phyloP scores from a whole-genome alignment of 805 yeast genomes.

The Schizosaccharomyces octosporus region DNA sequence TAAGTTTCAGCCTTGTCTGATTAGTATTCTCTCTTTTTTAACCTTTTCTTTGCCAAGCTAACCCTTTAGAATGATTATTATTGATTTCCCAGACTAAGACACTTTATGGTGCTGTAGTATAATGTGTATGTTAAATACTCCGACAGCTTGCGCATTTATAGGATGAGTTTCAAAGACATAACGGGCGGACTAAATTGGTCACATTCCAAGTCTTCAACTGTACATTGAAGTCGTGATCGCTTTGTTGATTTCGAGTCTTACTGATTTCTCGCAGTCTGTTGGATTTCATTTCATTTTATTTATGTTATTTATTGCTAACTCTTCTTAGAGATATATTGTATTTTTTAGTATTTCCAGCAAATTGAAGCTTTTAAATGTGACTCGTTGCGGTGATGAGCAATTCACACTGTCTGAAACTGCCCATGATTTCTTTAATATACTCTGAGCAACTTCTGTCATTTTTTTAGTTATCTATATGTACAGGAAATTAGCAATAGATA shows the following conservation, averaged over 20 bases:
- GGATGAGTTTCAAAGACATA: not conserved
- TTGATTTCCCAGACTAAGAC: too few species aligned
- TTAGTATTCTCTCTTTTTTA: not conserved
- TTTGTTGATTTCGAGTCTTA: not conserved
- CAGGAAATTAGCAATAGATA: too few species aligned
- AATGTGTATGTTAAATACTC: too few species aligned
- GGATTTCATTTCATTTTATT: not conserved
- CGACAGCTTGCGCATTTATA: not conserved
- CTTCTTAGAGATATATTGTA: not conserved
- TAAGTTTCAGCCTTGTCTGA: conserved; percentile 2
- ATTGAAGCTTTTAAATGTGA: not conserved
- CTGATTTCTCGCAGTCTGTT: not conserved
- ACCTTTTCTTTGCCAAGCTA: not conserved
- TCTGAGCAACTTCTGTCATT: not conserved
- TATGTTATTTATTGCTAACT: not conserved
- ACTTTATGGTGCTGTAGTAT: too few species aligned
- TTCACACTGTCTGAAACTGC: conserved; percentile 1
- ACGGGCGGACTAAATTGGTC: conserved; percentile 1
- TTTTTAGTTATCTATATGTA: not conserved
- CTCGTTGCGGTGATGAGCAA: not conserved
- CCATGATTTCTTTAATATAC: not conserved
- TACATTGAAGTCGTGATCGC: not conserved
- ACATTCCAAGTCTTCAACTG: not conserved
- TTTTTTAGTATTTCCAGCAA: not conserved
- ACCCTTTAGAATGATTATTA: not conserved